Base-by-base conservation (phyloP, 1,284 basidiomycete species). In the Leucoagaricus sp. region DNA sequence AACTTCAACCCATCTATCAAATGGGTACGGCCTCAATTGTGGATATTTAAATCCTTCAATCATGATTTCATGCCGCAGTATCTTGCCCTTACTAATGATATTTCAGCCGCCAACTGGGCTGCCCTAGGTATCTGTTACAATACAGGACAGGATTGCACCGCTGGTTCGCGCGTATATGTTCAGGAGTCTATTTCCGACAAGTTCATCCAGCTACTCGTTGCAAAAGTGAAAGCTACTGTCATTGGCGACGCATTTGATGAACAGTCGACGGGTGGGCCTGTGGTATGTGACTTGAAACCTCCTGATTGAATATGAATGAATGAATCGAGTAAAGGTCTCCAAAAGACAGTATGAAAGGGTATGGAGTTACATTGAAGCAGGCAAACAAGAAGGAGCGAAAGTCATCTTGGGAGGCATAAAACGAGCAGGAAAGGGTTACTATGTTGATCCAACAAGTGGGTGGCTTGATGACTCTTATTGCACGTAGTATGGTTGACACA, bases 261-360 rank as follows among this genome's bases (percentile, higher is more conserved):
- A 49, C 76, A 77, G 44, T 85, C 81, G 15, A 83, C 83, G 50
- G 91, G 87, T 40, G 94, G 94, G 2, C 94, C 94, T 19, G 77
- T 96, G 67, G 92, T 92, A 67, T 61, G 82, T 72, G 2, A 7
- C n/a, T n/a, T 17, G 50, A n/a, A 13, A 21, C 21, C 21, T 21
- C 25, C 19, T 23, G 19, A 41, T 55, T 50, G 29, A 19, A n/a
- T n/a, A n/a, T n/a, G n/a, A 29, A 26, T 26, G 28, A 51, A 49
- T 60, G 34, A 56, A 60, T 13, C 62, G n/a, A n/a, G n/a, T n/a
- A n/a, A n/a, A 92, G 86, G 87, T 94, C 44, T 94, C 91, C 25
- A 89, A 89, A 68, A 74, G 72, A 23, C 96, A 98, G 72, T 93
- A 90, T 65, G 93, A 98, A 71, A 89, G 91, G 63, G 86, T 98